phyloP scores from a whole-genome alignment of 129 eudicot species.

The Solidago caesia region DNA sequence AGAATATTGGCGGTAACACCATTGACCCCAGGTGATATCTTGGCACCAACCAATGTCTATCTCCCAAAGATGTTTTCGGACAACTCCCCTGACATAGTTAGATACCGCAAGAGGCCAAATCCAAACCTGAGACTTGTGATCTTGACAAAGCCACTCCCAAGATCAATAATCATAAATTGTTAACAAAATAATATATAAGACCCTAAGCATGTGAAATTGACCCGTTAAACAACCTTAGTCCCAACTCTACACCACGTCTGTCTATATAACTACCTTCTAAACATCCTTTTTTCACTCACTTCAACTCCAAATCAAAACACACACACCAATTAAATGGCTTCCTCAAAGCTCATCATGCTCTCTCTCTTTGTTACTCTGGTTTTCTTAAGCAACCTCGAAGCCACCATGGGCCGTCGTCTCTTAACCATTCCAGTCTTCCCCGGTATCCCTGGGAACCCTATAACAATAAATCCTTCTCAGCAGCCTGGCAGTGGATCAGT shows the following conservation, averaged over 20 bases:
- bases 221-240: not conserved
- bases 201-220: not conserved
- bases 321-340: not conserved
- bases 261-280: not conserved
- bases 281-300: constrained; percentile 12
- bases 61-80: no score
- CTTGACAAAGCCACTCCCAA: no score
- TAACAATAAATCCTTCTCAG: no score
- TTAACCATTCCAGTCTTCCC: constrained; percentile 28
- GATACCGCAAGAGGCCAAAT: no score
- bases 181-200: no score
- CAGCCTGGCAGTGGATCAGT: no score
- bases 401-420: constrained; percentile 32
- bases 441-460: constrained; percentile 20
- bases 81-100: no score
- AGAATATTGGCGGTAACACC: no score
- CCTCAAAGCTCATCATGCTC: constrained; percentile 21
- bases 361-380: constrained; percentile 26
- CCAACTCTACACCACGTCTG: not conserved
- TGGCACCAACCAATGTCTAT: no score
- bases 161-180: no score
- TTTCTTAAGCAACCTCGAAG: constrained; percentile 21
- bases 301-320: not conserved
- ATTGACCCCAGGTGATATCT: no score
- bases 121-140: no score